Evolutionary conservation across 331 rosid genomes (phyloP).

Genomic region (Phaseolus coccineus): DNA sequence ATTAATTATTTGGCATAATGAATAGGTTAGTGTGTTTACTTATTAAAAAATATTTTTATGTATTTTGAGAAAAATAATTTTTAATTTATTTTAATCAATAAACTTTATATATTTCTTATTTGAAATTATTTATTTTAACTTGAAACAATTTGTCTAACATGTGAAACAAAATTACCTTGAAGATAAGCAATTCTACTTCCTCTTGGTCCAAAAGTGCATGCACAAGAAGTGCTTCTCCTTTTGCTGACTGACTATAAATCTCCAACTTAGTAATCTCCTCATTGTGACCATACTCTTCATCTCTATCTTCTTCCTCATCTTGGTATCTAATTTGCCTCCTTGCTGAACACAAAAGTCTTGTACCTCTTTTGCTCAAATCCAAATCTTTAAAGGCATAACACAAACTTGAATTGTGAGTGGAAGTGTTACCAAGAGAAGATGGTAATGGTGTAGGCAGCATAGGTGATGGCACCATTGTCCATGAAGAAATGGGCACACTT

Average conservation of each 20-base stretch:
- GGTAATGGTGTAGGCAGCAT: conserved; percentile 35
- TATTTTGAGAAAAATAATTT: no score
- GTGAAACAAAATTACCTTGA: conserved; percentile 60
- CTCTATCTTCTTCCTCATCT: conserved; percentile 51
- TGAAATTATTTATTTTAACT: no score
- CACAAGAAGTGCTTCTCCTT: conserved; percentile 77
- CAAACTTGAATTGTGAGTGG: conserved; percentile 13
- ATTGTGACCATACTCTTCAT: conserved; percentile 63
- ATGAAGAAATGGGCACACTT: conserved; percentile 16
- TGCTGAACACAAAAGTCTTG: conserved; percentile 46
- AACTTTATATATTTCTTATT: no score
- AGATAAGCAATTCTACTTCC: conserved; percentile 78
- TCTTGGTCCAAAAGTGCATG: conserved; percentile 69
- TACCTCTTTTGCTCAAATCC: conserved; percentile 30
- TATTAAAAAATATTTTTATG: no score
- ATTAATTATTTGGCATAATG: no score
- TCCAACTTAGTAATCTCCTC: conserved; percentile 73
- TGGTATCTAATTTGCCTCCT: conserved; percentile 69
- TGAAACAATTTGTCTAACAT: no score
- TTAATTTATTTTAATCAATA: no score
- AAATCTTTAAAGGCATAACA: conserved; percentile 13
- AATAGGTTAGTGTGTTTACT: no score
- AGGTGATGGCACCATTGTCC: conserved; percentile 35
- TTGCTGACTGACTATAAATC: conserved; percentile 65
- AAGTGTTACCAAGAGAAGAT: conserved; percentile 13